A percentile compares a stretch with the other conserved stretches of the same genome.
Evolutionary conservation across 257 asterid genomes (phyloP).

Genomic region (Petunia axillaris): DNA sequence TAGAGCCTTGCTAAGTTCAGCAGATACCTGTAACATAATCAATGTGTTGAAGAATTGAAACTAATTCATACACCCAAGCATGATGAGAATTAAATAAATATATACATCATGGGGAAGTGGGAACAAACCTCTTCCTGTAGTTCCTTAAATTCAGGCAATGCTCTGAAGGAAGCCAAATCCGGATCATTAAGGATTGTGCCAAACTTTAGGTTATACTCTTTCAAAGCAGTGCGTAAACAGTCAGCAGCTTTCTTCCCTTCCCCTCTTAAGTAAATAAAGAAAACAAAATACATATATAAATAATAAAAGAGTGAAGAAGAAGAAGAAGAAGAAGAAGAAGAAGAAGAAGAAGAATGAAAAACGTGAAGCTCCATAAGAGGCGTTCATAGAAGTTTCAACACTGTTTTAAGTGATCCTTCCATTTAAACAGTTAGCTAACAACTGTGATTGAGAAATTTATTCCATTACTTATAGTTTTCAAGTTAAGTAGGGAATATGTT

Average conservation of each 20-base stretch:
- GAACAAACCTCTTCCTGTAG: conserved; percentile 88
- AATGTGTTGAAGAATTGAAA: conserved; percentile 17
- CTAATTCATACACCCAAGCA: not conserved
- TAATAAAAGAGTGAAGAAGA: not conserved
- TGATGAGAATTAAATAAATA: conserved; percentile 10
- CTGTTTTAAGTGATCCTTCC: not conserved
- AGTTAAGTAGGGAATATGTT: not conserved
- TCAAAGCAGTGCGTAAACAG: conserved; percentile 89
- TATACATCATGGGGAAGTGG: conserved; percentile 20
- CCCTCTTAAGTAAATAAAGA: conserved; percentile 65
- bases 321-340: not conserved
- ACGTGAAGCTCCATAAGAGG: not conserved
- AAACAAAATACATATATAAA: conserved; percentile 32
- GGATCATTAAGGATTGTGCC: conserved; percentile 95
- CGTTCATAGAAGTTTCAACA: not conserved
- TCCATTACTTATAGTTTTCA: not conserved
- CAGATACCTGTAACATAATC: conserved; percentile 13
- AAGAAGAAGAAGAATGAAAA: not conserved
- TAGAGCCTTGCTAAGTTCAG: conserved; percentile 14
- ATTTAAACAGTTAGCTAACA: not conserved
- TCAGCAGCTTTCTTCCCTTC: conserved; percentile 91
- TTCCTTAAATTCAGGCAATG: conserved; percentile 88
- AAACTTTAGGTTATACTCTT: conserved; percentile 80
- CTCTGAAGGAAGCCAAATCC: conserved; percentile 94
- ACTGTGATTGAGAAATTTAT: not conserved